These are phyloP conservation scores for Vitis hybrid DNA, from an alignment of 177 flowering plant genomes.

Conservation along the genomic window DNA sequence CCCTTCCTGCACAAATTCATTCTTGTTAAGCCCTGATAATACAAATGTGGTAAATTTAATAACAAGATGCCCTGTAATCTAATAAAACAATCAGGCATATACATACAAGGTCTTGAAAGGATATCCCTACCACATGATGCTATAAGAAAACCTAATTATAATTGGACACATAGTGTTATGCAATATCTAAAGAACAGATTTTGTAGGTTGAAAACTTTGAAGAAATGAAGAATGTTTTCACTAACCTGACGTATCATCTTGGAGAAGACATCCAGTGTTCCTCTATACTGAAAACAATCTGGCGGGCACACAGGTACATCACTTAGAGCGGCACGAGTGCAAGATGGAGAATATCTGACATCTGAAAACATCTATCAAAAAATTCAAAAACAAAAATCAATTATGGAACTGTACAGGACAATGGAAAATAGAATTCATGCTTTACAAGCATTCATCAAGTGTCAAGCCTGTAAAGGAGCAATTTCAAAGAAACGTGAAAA, in stretches of 20 bases:
- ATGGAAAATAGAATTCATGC: not conserved
- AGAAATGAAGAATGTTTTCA: not conserved
- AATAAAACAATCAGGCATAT: too few species aligned
- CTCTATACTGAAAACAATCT: slow-evolving; percentile 34
- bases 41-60: not conserved
- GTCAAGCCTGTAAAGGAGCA: not conserved
- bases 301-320: slow-evolving; percentile 25
- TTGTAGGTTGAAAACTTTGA: too few species aligned
- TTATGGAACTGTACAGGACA: not conserved
- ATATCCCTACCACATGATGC: too few species aligned
- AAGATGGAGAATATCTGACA: slow-evolving; percentile 21
- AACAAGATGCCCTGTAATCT: not conserved
- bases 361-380: slow-evolving; percentile 33
- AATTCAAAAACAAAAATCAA: not conserved
- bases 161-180: too few species aligned
- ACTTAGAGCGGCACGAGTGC: slow-evolving; percentile 19
- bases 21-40: slow-evolving; percentile 10
- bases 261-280: slow-evolving; percentile 48
- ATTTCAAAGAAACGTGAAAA: not conserved
- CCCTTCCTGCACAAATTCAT: slow-evolving; percentile 73
- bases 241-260: slow-evolving; percentile 53
- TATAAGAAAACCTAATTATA: too few species aligned
- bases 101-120: too few species aligned
- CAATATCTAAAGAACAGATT: too few species aligned
- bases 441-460: not conserved